A percentile compares a stretch with the other conserved stretches of the same genome.
Evolutionary conservation across 331 rosid species (phyloP).

Genomic region (Erythrophleum ivorense): DNA sequence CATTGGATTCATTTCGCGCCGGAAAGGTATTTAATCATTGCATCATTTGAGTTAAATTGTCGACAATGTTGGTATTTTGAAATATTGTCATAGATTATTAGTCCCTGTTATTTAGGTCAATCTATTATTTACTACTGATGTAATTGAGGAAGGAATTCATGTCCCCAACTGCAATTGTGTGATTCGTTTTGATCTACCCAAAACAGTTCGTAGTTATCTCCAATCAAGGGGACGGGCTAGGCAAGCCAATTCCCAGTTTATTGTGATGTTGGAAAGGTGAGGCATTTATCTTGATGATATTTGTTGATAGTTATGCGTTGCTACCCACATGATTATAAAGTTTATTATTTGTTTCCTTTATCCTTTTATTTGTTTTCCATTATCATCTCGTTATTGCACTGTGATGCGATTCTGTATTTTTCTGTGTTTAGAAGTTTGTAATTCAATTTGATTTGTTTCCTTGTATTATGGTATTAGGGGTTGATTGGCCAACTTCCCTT

Average conservation of each 20-base stretch:
- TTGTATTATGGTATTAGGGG: no score
- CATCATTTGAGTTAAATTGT: constrained; percentile 11
- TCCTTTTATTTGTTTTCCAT: no score
- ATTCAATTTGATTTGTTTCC: no score
- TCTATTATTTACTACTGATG: constrained; percentile 88
- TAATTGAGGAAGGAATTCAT: constrained; percentile 95
- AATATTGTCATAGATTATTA: constrained; percentile 42
- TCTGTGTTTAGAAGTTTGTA: no score
- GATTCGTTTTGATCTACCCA: constrained; percentile 91
- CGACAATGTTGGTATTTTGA: constrained; percentile 27
- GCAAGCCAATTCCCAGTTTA: constrained; percentile 71
- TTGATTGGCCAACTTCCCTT: no score
- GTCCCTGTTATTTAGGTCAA: constrained; percentile 69
- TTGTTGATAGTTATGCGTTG: no score
- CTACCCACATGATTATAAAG: no score
- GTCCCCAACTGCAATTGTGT: constrained; percentile 90
- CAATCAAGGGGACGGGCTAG: constrained; percentile 95
- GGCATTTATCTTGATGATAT: constrained; percentile 31
- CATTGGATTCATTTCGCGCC: constrained; percentile 67
- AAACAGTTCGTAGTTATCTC: constrained; percentile 83
- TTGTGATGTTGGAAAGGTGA: constrained; percentile 90
- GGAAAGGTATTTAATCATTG: constrained; percentile 71
- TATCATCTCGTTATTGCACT: no score
- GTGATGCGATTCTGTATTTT: no score
- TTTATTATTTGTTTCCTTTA: no score